phyloP scores from a whole-genome alignment of 306 rosid species.

The Citrullus amarus region DNA sequence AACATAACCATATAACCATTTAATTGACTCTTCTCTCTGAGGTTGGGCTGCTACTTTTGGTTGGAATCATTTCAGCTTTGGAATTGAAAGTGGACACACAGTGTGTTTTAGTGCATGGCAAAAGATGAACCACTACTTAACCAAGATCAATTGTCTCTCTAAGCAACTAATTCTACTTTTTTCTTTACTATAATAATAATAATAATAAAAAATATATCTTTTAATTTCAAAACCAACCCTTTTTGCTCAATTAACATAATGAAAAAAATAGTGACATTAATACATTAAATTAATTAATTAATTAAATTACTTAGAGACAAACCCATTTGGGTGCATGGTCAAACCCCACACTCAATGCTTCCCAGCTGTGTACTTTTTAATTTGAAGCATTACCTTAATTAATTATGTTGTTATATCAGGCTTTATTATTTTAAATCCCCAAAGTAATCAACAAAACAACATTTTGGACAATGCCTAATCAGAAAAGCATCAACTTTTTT shows the following conservation, averaged over 20 bases:
- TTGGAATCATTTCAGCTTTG: background rate
- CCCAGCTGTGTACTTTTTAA: background rate
- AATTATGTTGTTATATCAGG: background rate
- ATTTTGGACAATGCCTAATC: background rate
- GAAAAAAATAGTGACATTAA: background rate
- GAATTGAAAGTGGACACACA: background rate
- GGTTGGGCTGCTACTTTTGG: background rate
- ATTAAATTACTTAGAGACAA: background rate
- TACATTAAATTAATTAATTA: too few relatives aligned
- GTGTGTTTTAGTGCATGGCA: background rate
- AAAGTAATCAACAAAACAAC: background rate
- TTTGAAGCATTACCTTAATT: background rate
- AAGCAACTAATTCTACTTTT: too few relatives aligned
- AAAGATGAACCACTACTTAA: background rate
- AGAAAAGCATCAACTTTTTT: background rate
- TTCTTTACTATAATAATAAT: too few relatives aligned
- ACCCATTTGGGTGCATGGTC: background rate
- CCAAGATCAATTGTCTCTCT: background rate
- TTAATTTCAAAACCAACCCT: too few relatives aligned
- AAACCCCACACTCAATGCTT: background rate
- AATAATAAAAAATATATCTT: too few relatives aligned
- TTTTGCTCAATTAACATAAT: background rate
- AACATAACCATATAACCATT: too few relatives aligned
- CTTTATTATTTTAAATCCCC: background rate
- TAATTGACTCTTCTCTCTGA: background rate